Evolutionary conservation across 768 basidiomycete species (phyloP).

Genomic region (Gloeophyllum trabeum): DNA sequence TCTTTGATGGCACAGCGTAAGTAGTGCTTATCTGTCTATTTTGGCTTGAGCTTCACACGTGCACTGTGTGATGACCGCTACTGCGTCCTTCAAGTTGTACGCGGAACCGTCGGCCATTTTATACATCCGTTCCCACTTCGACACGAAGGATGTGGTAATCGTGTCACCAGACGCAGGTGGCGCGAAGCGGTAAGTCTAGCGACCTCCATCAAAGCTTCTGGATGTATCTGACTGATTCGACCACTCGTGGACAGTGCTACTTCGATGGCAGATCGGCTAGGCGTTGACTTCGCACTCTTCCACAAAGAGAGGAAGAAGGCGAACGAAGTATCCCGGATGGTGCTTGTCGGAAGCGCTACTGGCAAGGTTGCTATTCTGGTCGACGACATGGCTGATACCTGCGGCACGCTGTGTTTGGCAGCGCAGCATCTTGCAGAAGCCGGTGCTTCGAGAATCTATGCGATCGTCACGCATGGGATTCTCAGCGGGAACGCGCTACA

Average conservation of each 20-base stretch:
- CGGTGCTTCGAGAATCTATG: slow-evolving; percentile 77
- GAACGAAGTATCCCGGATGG: slow-evolving; percentile 90
- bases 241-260: slow-evolving; percentile 56
- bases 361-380: slow-evolving; percentile 91
- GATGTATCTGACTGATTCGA: not conserved
- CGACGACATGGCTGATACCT: slow-evolving; percentile 98
- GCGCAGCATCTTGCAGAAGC: slow-evolving; percentile 83
- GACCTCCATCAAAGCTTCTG: slow-evolving; percentile 2
- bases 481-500: slow-evolving; percentile 82
- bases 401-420: slow-evolving; percentile 88
- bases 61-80: slow-evolving; percentile 2
- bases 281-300: slow-evolving; percentile 96
- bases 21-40: slow-evolving; percentile 16
- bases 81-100: slow-evolving; percentile 55
- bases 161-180: slow-evolving; percentile 98
- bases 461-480: slow-evolving; percentile 95
- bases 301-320: slow-evolving; percentile 99
- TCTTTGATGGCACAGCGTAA: slow-evolving; percentile 28
- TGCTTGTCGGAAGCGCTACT: slow-evolving; percentile 88
- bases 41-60: slow-evolving; percentile 13
- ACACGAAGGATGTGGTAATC: slow-evolving; percentile 78
- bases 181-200: slow-evolving; percentile 67
- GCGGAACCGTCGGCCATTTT: slow-evolving; percentile 92
- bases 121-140: slow-evolving; percentile 90
- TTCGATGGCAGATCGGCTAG: slow-evolving; percentile 90